Conservation (phyloP, 768 basidiomycete species). For the Naganishia onofrii region DNA sequence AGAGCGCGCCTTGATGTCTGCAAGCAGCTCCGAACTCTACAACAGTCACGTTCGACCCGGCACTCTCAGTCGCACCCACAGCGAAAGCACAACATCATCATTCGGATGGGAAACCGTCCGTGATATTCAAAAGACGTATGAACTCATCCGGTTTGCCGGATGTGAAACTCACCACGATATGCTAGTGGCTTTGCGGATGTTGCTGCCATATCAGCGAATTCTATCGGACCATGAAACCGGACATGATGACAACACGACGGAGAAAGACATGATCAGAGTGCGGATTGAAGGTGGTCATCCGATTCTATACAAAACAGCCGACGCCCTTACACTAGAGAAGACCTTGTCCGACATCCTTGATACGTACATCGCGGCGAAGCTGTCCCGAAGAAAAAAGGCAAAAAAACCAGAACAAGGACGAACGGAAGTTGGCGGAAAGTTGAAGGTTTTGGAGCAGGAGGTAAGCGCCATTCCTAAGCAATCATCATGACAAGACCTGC, state of each 20-base stretch:
- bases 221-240: neutral
- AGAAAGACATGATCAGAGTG: no score
- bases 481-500: neutral
- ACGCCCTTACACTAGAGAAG: neutral
- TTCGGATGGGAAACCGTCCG: neutral
- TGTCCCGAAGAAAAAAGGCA: neutral
- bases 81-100: neutral
- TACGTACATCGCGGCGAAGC: neutral
- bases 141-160: neutral
- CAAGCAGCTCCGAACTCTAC: neutral
- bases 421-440: neutral
- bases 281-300: neutral
- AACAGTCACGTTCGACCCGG: neutral
- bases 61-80: neutral
- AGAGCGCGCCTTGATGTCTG: neutral
- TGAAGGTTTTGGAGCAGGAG: neutral
- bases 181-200: slow-evolving; percentile 10
- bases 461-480: neutral
- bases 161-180: slow-evolving; percentile 11
- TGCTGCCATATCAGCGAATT: neutral
- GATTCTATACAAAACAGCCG: neutral
- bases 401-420: neutral
- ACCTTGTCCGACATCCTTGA: neutral
- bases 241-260: neutral
- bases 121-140: neutral